Conservation (phyloP, 768 basidiomycete genomes). For the Boletus reticulatus region DNA sequence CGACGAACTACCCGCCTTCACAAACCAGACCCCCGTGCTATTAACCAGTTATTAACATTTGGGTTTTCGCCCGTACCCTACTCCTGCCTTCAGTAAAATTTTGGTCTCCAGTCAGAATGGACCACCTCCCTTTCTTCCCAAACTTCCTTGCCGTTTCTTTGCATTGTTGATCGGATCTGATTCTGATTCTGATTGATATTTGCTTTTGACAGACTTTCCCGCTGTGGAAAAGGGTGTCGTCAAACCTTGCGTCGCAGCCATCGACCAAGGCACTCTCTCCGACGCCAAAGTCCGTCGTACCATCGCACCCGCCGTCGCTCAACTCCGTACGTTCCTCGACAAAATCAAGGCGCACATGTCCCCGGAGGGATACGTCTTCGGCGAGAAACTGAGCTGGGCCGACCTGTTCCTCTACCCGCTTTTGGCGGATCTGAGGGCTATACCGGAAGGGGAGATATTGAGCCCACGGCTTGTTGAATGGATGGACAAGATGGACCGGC, state of each 20-base stretch:
- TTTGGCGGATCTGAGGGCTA: conserved; percentile 28
- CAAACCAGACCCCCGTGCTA: too few species aligned
- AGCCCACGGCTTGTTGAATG: conserved; percentile 21
- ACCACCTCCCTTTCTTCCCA: too few species aligned
- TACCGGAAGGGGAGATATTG: conserved; percentile 25
- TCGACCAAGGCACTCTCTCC: conserved; percentile 20
- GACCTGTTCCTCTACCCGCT: conserved; percentile 35
- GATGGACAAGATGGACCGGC: conserved; percentile 25
- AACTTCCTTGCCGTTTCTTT: too few species aligned
- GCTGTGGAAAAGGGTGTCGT: conserved; percentile 31
- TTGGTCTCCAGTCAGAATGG: too few species aligned
- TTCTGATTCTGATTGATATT: background rate
- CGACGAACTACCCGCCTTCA: too few species aligned
- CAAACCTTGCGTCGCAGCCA: conserved; percentile 29
- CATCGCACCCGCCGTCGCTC: conserved; percentile 17
- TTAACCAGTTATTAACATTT: too few species aligned
- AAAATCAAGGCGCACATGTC: conserved; percentile 22
- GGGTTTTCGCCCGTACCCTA: too few species aligned
- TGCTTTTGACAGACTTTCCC: conserved; percentile 20
- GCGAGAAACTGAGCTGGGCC: conserved; percentile 28
- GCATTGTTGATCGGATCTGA: background rate
- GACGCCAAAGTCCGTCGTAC: conserved; percentile 21
- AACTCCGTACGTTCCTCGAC: conserved; percentile 17
- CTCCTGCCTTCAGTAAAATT: too few species aligned
- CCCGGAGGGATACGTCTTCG: conserved; percentile 29